Evolutionary conservation across 2,329 filamentous ascomycete genomes (phyloP).

Genomic region (Penicillium sp.): DNA sequence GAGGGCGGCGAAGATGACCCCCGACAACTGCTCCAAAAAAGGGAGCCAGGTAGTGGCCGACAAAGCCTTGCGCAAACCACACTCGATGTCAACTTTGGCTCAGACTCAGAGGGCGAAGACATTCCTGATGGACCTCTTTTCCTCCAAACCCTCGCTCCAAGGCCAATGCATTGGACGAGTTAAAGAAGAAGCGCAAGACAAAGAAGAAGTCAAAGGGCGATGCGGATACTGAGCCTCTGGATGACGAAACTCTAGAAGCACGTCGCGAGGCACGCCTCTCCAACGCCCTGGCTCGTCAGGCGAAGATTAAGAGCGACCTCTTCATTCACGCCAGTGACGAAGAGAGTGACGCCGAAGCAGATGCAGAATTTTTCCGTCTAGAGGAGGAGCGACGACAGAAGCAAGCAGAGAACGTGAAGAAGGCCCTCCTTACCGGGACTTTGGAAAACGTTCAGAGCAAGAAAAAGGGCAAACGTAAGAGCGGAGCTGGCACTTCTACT

Average conservation of each 20-base stretch:
- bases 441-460: conserved; percentile 31
- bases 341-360: conserved; percentile 75
- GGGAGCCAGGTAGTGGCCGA: conserved; percentile 47
- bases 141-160: conserved; percentile 51
- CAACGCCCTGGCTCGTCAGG: conserved; percentile 71
- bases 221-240: conserved; percentile 55
- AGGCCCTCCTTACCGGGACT: conserved; percentile 45
- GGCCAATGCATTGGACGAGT: conserved; percentile 53
- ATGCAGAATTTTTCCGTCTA: conserved; percentile 71
- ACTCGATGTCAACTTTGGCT: conserved; percentile 63
- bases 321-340: conserved; percentile 85
- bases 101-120: conserved; percentile 64
- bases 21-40: conserved; percentile 75
- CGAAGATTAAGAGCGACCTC: conserved; percentile 78
- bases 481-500: conserved; percentile 24
- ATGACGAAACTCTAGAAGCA: conserved; percentile 59
- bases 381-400: conserved; percentile 67
- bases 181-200: conserved; percentile 58
- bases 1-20: conserved; percentile 75
- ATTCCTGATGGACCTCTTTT: conserved; percentile 64
- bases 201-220: conserved; percentile 53
- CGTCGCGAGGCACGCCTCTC: conserved; percentile 61
- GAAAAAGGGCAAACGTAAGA: conserved; percentile 29
- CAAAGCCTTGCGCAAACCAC: conserved; percentile 32
- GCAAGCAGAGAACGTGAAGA: conserved; percentile 50